Percentiles rank a stretch among this genome's conserved stretches.
phyloP scores from a whole-genome alignment of 164 flowering plant species.

The Houttuynia cordata region DNA sequence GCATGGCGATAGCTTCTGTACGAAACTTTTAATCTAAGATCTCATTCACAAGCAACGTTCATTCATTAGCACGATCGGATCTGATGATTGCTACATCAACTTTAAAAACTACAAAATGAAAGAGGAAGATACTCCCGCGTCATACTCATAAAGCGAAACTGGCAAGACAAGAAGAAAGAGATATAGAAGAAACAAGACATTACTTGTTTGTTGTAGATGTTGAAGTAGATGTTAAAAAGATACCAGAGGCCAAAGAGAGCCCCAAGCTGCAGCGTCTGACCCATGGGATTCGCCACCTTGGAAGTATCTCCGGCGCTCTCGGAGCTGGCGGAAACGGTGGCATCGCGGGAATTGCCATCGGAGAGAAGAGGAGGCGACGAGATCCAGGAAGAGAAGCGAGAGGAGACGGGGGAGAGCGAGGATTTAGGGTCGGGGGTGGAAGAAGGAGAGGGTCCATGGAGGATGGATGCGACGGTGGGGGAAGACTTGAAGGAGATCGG shows the following conservation, averaged over 20 bases:
- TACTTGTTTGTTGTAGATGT: conserved; percentile 84
- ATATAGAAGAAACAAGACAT: not conserved
- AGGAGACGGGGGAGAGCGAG: not conserved
- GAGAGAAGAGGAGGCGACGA: conserved; percentile 11
- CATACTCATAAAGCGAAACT: not conserved
- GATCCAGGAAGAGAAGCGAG: conserved; percentile 10
- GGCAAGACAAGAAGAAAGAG: not conserved
- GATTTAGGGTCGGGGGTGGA: conserved; percentile 7
- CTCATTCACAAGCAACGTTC: not conserved
- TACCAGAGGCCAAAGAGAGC: conserved; percentile 61
- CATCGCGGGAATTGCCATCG: conserved; percentile 14
- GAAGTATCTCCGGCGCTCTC: conserved; percentile 32
- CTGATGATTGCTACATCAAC: not conserved
- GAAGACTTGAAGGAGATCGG: conserved; percentile 6
- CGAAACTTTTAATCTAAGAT: too few species aligned
- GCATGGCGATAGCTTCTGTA: too few species aligned
- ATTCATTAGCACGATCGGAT: not conserved
- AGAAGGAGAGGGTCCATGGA: not conserved
- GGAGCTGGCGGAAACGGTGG: conserved; percentile 25
- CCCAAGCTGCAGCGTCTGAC: conserved; percentile 44
- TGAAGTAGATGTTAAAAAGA: conserved; percentile 76
- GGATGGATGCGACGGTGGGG: conserved; percentile 2
- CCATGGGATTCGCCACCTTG: conserved; percentile 13
- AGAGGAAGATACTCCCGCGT: not conserved
- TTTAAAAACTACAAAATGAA: not conserved